Evolutionary conservation across 2,329 filamentous ascomycete genomes (phyloP).

Genomic region (Penicillium sp.): DNA sequence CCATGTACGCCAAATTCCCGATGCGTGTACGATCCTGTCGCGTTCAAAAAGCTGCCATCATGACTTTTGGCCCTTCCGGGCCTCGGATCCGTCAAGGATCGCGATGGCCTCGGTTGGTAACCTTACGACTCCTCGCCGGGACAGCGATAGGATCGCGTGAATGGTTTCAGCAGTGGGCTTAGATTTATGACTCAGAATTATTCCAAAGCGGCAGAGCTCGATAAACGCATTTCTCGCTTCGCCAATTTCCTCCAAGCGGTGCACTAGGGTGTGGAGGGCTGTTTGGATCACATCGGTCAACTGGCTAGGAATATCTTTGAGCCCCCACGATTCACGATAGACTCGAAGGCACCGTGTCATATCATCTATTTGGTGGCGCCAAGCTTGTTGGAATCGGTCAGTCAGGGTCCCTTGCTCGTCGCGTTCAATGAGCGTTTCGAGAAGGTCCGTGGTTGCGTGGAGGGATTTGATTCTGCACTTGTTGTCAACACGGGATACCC

Average conservation of each 20-base stretch:
- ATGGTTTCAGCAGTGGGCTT: constrained; percentile 23
- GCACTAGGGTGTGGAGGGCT: constrained; percentile 23
- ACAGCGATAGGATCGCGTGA: constrained; percentile 20
- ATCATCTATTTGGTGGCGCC: constrained; percentile 22
- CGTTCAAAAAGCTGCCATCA: background rate
- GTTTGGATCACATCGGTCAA: constrained; percentile 26
- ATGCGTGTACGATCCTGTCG: too few species aligned
- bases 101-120: constrained; percentile 25
- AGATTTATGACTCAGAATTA: constrained; percentile 26
- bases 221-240: constrained; percentile 25
- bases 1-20: too few species aligned
- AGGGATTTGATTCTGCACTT: constrained; percentile 29
- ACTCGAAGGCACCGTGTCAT: constrained; percentile 28
- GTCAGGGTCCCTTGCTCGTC: constrained; percentile 10
- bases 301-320: constrained; percentile 29
- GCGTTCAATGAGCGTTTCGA: constrained; percentile 24
- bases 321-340: constrained; percentile 29
- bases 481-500: constrained; percentile 10
- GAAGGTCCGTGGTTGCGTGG: constrained; percentile 27
- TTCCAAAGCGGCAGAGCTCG: constrained; percentile 29
- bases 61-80: background rate
- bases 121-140: constrained; percentile 11
- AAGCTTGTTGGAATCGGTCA: constrained; percentile 12
- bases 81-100: constrained; percentile 20
- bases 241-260: constrained; percentile 19